Conservation (phyloP, 768 basidiomycete genomes). For the Xerocomus brunneocitrinus region DNA sequence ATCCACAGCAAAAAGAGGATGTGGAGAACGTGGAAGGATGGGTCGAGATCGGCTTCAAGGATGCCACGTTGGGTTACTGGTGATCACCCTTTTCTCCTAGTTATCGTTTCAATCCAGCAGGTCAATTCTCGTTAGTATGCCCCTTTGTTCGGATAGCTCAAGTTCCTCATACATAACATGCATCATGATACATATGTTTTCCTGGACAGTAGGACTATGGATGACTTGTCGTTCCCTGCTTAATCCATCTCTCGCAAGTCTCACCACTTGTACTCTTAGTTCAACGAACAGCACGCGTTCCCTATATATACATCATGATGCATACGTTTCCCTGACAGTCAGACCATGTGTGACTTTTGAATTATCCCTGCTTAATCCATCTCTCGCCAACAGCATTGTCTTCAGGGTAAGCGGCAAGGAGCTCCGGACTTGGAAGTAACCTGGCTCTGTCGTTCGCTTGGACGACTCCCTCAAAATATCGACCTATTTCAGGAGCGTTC, state of each 20-base stretch:
- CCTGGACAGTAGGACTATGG: too few species aligned
- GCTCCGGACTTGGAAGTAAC: constrained; percentile 40
- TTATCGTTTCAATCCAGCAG: neutral
- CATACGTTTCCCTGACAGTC: neutral
- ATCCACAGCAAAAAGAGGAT: constrained; percentile 15
- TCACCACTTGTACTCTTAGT: too few species aligned
- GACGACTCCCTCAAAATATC: constrained; percentile 36
- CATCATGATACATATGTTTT: neutral
- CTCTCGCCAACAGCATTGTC: constrained; percentile 37
- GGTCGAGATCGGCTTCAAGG: constrained; percentile 63
- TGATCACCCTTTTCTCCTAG: constrained; percentile 29
- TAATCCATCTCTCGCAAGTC: too few species aligned
- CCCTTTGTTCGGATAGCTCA: neutral
- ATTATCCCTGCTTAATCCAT: constrained; percentile 32
- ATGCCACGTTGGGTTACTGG: constrained; percentile 58
- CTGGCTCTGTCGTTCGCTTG: constrained; percentile 30
- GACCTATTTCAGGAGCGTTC: constrained; percentile 24
- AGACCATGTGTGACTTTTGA: neutral
- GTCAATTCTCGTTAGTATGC: too few species aligned
- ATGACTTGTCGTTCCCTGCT: neutral
- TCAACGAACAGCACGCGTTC: neutral
- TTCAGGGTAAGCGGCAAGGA: constrained; percentile 41
- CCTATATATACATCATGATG: constrained; percentile 1
- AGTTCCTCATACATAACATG: neutral
- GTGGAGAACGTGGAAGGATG: constrained; percentile 49